phyloP scores from a whole-genome alignment of 148 eudicot genomes.

The Salicornia ramosissima region DNA sequence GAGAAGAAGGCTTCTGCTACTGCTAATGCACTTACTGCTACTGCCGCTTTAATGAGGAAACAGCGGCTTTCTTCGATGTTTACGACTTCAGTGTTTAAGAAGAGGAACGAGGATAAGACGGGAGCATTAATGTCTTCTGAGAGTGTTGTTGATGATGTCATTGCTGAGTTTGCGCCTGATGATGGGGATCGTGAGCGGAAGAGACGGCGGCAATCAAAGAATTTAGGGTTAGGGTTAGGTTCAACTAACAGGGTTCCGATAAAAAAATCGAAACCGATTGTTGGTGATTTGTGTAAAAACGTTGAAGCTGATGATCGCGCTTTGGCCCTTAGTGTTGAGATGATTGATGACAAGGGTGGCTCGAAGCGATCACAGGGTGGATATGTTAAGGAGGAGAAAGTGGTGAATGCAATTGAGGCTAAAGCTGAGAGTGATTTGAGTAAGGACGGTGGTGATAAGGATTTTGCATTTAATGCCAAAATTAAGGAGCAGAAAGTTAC shows the following conservation, averaged over 20 bases:
- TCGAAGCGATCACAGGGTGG: slow-evolving; percentile 17
- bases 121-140: slow-evolving; percentile 37
- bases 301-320: slow-evolving; percentile 14
- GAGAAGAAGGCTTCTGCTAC: slow-evolving; percentile 54
- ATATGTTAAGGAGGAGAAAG: slow-evolving; percentile 20
- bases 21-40: slow-evolving; percentile 47
- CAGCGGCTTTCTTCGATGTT: slow-evolving; percentile 68
- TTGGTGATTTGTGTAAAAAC: slow-evolving; percentile 15
- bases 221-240: slow-evolving; percentile 24
- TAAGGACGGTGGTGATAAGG: slow-evolving; percentile 33
- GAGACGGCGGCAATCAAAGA: slow-evolving; percentile 40
- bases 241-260: slow-evolving; percentile 18
- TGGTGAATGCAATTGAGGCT: slow-evolving; percentile 23
- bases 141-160: slow-evolving; percentile 83
- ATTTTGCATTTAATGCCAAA: slow-evolving; percentile 58
- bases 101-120: slow-evolving; percentile 36
- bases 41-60: slow-evolving; percentile 82
- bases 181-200: slow-evolving; percentile 76
- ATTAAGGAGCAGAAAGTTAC: slow-evolving; percentile 53
- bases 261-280: slow-evolving; percentile 33
- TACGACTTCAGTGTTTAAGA: slow-evolving; percentile 65
- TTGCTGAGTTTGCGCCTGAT: slow-evolving; percentile 87
- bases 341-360: slow-evolving; percentile 21
- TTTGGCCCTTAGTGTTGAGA: slow-evolving; percentile 11
- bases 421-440: slow-evolving; percentile 28